A percentile compares a stretch with the other conserved stretches of the same genome.
Conservation (phyloP, 805 yeast genomes). For the Candida incommunis region DNA sequence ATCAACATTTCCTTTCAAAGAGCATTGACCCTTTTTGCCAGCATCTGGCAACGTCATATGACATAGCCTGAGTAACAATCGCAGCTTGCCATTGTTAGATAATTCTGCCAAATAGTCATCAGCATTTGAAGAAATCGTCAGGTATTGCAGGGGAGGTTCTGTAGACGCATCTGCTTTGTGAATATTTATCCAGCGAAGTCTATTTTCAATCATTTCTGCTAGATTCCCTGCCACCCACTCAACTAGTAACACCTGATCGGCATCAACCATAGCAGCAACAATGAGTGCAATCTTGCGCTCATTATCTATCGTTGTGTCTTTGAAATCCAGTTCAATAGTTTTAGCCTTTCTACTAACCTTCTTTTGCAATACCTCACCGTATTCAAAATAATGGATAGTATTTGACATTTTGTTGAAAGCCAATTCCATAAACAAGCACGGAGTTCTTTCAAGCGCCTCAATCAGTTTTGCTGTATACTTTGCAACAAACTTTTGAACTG, state of each 20-base stretch:
- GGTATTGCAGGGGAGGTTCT: slow-evolving; percentile 4
- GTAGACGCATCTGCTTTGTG: slow-evolving; percentile 7
- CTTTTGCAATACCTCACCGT: slow-evolving; percentile 36
- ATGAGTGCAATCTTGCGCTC: slow-evolving; percentile 38
- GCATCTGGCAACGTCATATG: slow-evolving; percentile 26
- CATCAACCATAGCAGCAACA: slow-evolving; percentile 33
- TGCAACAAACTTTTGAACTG: slow-evolving; percentile 48
- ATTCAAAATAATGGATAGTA: slow-evolving; percentile 37
- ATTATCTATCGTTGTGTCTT: slow-evolving; percentile 13
- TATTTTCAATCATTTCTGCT: slow-evolving; percentile 18
- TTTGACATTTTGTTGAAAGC: slow-evolving; percentile 44
- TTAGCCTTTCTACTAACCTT: slow-evolving; percentile 6
- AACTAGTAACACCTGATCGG: slow-evolving; percentile 29
- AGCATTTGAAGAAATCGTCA: slow-evolving; percentile 13
- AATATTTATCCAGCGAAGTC: slow-evolving; percentile 11
- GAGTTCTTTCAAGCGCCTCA: slow-evolving; percentile 34
- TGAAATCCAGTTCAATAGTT: slow-evolving; percentile 18
- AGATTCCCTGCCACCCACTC: slow-evolving; percentile 31
- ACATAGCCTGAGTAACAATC: slow-evolving; percentile 29
- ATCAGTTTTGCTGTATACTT: slow-evolving; percentile 51
- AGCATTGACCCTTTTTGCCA: slow-evolving; percentile 26
- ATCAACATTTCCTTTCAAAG: slow-evolving; percentile 23
- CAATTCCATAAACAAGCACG: slow-evolving; percentile 44
- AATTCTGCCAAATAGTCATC: slow-evolving; percentile 16
- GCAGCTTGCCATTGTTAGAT: slow-evolving; percentile 33